A percentile compares a stretch with the other conserved stretches of the same genome.
These are phyloP conservation scores for Helicostylum pulchrum DNA, from an alignment of 192 early-diverging fungal genomes.

Conservation along the genomic window DNA sequence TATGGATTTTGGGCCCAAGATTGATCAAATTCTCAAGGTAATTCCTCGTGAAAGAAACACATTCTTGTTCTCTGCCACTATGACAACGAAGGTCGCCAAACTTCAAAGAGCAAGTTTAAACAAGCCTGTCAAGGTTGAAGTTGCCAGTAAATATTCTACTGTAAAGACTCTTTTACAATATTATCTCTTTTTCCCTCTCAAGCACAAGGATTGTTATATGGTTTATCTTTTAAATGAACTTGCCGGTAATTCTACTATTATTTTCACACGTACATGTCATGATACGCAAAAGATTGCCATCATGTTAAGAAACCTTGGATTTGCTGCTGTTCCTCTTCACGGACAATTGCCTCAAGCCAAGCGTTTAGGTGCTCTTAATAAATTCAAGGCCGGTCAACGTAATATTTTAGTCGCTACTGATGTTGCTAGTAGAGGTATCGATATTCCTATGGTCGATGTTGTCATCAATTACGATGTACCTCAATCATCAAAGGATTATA, in stretches of 20 bases:
- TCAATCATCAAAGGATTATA: constrained; percentile 82
- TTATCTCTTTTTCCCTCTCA: constrained; percentile 95
- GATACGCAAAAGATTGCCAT: constrained; percentile 82
- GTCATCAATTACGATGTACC: constrained; percentile 98
- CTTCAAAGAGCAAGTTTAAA: constrained; percentile 86
- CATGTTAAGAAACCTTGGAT: constrained; percentile 89
- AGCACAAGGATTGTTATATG: constrained; percentile 92
- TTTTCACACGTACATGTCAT: constrained; percentile 89
- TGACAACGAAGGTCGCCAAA: constrained; percentile 98
- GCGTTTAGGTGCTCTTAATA: constrained; percentile 87
- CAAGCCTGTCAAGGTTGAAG: constrained; percentile 92
- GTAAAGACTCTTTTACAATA: constrained; percentile 92
- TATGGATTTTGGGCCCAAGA: constrained; percentile 96
- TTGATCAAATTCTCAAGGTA: constrained; percentile 89
- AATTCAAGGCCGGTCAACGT: constrained; percentile 89
- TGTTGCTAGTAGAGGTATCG: constrained; percentile 86
- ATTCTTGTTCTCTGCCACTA: constrained; percentile 94
- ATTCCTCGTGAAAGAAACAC: constrained; percentile 92
- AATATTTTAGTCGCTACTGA: constrained; percentile 94
- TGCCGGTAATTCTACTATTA: constrained; percentile 87
- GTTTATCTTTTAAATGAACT: constrained; percentile 93
- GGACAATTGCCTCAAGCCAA: constrained; percentile 91
- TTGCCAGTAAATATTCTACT: constrained; percentile 96
- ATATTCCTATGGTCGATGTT: constrained; percentile 94
- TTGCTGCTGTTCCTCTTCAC: constrained; percentile 91